A percentile compares a stretch with the other conserved stretches of the same genome.
phyloP scores from a whole-genome alignment of 2,329 filamentous ascomycete genomes.

The Triangularia setosa region DNA sequence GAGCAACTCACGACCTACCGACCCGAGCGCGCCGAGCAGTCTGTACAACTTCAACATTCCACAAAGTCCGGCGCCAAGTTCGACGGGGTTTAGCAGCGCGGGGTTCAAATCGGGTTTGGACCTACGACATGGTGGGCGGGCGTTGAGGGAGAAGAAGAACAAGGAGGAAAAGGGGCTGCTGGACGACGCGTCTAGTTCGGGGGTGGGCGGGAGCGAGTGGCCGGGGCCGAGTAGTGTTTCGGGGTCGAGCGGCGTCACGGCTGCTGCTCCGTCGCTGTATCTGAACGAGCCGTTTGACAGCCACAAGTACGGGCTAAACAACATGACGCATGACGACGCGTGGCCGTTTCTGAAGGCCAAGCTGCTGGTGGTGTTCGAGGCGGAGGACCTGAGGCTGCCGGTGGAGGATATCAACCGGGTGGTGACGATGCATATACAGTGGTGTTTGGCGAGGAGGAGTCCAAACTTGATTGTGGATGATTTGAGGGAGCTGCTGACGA shows the following conservation, averaged over 20 bases:
- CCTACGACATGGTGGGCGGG: conserved; percentile 71
- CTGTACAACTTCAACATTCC: conserved; percentile 76
- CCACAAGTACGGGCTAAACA: conserved; percentile 60
- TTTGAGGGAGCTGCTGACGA: conserved; percentile 67
- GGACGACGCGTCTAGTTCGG: conserved; percentile 44
- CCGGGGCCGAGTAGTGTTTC: conserved; percentile 46
- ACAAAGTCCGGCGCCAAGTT: conserved; percentile 62
- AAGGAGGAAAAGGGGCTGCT: conserved; percentile 62
- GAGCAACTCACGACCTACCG: conserved; percentile 72
- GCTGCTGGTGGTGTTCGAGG: conserved; percentile 73
- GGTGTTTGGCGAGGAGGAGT: conserved; percentile 69
- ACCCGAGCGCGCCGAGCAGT: conserved; percentile 70
- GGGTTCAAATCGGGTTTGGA: conserved; percentile 81
- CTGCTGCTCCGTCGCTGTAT: conserved; percentile 43
- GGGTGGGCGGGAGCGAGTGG: conserved; percentile 44
- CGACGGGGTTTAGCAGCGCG: conserved; percentile 34
- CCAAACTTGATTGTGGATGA: conserved; percentile 72
- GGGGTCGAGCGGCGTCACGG: conserved; percentile 40
- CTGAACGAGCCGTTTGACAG: conserved; percentile 51
- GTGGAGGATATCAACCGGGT: conserved; percentile 81
- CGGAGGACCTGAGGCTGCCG: conserved; percentile 73
- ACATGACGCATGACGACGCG: conserved; percentile 71
- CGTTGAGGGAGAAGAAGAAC: conserved; percentile 75
- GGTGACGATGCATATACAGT: conserved; percentile 73
- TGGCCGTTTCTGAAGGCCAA: conserved; percentile 78